These are phyloP conservation scores for Suillus placidus DNA, from an alignment of 768 basidiomycete species.

Conservation along the genomic window DNA sequence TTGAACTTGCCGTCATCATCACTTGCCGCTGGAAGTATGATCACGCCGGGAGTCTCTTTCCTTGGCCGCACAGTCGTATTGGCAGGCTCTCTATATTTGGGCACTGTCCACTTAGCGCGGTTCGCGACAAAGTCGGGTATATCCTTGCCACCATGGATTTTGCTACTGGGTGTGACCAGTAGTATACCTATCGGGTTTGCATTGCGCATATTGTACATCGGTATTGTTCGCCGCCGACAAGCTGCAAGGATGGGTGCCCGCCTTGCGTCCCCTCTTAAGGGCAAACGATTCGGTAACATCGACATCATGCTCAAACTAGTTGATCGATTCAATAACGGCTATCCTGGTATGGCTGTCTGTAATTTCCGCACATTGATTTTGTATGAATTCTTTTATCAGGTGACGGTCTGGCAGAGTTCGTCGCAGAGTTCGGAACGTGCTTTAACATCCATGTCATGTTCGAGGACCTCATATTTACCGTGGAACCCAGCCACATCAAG, in stretches of 20 bases:
- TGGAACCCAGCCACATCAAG: constrained; percentile 58
- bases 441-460: constrained; percentile 49
- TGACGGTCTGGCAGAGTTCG: constrained; percentile 42
- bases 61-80: constrained; percentile 6
- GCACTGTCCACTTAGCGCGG: constrained; percentile 8
- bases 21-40: constrained; percentile 13
- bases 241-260: constrained; percentile 52
- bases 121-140: constrained; percentile 19
- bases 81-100: constrained; percentile 7
- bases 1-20: background rate
- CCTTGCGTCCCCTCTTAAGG: constrained; percentile 40
- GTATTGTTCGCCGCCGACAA: constrained; percentile 33
- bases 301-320: constrained; percentile 44
- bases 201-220: constrained; percentile 33
- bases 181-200: constrained; percentile 38
- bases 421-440: constrained; percentile 44
- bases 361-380: background rate
- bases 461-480: constrained; percentile 49
- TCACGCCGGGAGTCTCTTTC: constrained; percentile 20
- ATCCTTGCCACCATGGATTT: constrained; percentile 41
- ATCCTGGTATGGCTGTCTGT: constrained; percentile 45
- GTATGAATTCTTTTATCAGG: constrained; percentile 29
- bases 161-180: constrained; percentile 34
- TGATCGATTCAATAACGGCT: constrained; percentile 43
- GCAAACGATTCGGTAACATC: constrained; percentile 47